Conservation (phyloP, 495 filamentous ascomycete genomes). For the Aspergillus ellipticus region DNA sequence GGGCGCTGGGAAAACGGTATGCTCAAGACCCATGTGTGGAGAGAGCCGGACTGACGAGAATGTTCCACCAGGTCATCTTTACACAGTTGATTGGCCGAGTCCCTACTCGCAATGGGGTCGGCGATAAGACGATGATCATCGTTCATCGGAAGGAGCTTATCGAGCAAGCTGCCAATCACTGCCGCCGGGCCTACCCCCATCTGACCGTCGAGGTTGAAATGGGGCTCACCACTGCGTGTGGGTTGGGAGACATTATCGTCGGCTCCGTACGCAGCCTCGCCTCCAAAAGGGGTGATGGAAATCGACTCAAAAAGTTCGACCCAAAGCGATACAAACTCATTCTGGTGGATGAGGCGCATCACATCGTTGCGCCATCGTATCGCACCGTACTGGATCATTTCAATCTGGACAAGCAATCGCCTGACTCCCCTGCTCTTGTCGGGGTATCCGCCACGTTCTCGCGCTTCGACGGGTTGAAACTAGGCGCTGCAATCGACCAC, state of each 20-base stretch:
- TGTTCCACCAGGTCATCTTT: constrained; percentile 64
- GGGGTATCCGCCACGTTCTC: constrained; percentile 94
- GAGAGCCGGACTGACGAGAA: too few species aligned
- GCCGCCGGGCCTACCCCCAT: constrained; percentile 70
- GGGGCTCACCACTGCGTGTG: constrained; percentile 68
- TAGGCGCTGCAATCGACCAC: constrained; percentile 87
- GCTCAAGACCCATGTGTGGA: constrained; percentile 6
- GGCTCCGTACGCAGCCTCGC: constrained; percentile 83
- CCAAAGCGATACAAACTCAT: constrained; percentile 80
- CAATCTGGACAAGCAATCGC: constrained; percentile 52
- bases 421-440: constrained; percentile 66
- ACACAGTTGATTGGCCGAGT: constrained; percentile 88
- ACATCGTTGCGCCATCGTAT: constrained; percentile 84
- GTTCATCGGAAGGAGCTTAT: constrained; percentile 93
- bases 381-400: constrained; percentile 70
- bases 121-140: constrained; percentile 82
- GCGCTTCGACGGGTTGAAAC: constrained; percentile 78
- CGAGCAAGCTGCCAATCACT: constrained; percentile 87
- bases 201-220: constrained; percentile 86
- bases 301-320: constrained; percentile 78
- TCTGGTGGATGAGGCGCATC: constrained; percentile 96
- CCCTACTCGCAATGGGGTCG: constrained; percentile 48
- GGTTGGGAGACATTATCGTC: constrained; percentile 84
- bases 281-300: too few species aligned
- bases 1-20: constrained; percentile 86